Base-by-base conservation (phyloP, 192 early-diverging fungal genomes). In the Coemansia sp. region DNA sequence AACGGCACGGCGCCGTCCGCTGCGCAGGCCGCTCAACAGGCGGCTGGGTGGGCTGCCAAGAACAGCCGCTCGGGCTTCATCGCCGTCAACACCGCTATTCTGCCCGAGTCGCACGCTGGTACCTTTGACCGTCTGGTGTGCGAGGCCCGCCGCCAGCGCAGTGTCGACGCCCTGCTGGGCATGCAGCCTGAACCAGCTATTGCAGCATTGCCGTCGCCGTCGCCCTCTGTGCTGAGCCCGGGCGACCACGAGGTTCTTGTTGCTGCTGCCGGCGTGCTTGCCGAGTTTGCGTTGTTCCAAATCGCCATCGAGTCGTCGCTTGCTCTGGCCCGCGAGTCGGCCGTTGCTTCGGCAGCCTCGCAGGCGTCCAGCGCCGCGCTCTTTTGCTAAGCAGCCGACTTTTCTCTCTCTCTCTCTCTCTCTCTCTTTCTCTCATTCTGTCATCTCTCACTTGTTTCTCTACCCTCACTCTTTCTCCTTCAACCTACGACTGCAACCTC, bases 281-380 rank as follows among this genome's bases (percentile, higher is more conserved):
- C 61, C 1, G 62, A 72, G 39, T 35, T 53, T 26, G 34, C 65
- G 11, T 30, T 60, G 17, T 58, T 49, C 33, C 69, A 72, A 49
- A 17, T 57, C 11, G 62, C 57, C 9, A 50, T 72, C 30, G 69
- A 72, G 35, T 54, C 57, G 28, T 72, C 69, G n/a, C 43, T 72
- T 23, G 30, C 60, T 17, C 17, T 46, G 53, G 41, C 52, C 0
- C 56, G 46, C n/a, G 26, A 15, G 19, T 15, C 30, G 1, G 27
- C 45, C 3, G 46, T 22, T 5, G 25, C 17, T 29, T 9, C 46
- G 3, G 8, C 32, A 22, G 6, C 46, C 30, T 46, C 11, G 17
- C 26, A 2, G 45, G 46, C 30, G 30, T 39, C 32, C 41, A 15
- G 25, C 11, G 19, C 46, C 25, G 20, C 20, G 22, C 14, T 39